A percentile compares a stretch with the other conserved stretches of the same genome.
Evolutionary conservation across 2,329 filamentous ascomycete genomes (phyloP).

Genomic region (Davidsoniella virescens): DNA sequence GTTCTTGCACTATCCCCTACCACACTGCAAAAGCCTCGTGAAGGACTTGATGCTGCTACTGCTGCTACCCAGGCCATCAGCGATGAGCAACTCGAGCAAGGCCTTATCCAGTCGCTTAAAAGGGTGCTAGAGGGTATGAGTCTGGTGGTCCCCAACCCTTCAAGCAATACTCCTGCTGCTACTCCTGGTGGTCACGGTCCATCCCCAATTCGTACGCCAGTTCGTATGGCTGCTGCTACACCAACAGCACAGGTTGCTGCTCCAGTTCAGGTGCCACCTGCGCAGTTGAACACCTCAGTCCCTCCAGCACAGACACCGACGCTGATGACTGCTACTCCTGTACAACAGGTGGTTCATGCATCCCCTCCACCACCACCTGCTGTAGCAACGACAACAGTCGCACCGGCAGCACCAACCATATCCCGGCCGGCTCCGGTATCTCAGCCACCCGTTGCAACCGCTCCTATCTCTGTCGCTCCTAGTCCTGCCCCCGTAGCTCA

Average conservation of each 20-base stretch:
- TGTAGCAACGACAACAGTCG: no score
- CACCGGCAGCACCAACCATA: no score
- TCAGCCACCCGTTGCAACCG: background rate
- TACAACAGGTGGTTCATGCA: background rate
- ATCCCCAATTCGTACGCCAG: background rate
- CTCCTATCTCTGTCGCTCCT: background rate
- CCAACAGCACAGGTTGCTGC: background rate
- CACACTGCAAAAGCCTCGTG: conserved; percentile 24
- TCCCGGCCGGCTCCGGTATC: background rate
- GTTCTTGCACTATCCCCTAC: conserved; percentile 31
- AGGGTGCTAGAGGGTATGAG: conserved; percentile 26
- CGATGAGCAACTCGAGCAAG: conserved; percentile 26
- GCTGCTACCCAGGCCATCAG: conserved; percentile 16
- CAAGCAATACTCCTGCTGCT: conserved; percentile 6
- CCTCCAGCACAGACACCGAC: background rate
- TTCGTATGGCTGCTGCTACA: background rate
- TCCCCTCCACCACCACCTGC: background rate
- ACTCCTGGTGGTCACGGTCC: background rate
- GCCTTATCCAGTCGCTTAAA: conserved; percentile 26
- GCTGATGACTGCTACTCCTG: background rate
- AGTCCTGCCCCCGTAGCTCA: background rate
- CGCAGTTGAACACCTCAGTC: background rate
- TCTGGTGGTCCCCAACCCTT: conserved; percentile 3
- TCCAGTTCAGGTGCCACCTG: background rate
- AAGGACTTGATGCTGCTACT: conserved; percentile 19